phyloP scores from a whole-genome alignment of 345 rosid species.

The Murraya koenigii region DNA sequence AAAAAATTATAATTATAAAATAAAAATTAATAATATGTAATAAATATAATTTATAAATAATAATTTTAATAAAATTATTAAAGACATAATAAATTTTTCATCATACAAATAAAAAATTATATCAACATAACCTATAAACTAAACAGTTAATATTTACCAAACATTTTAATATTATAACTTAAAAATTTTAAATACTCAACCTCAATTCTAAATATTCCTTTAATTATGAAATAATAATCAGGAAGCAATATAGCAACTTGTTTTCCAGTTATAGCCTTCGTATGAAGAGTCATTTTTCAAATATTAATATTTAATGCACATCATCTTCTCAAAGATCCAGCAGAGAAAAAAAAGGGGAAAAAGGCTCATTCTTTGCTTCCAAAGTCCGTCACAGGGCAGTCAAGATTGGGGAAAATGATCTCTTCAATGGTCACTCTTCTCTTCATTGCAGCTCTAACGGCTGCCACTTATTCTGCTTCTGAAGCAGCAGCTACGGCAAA shows the following conservation, averaged over 20 bases:
- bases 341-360: neutral
- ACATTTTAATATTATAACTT: no score
- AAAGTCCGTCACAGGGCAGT: neutral
- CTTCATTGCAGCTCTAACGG: constrained; percentile 35
- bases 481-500: constrained; percentile 44
- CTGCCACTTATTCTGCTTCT: constrained; percentile 16
- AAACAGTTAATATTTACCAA: no score
- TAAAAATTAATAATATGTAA: no score
- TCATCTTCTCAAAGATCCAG: constrained; percentile 24
- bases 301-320: constrained; percentile 21
- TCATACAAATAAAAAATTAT: no score
- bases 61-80: no score
- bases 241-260: constrained; percentile 5
- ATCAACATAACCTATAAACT: no score
- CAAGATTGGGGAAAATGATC: constrained; percentile 32
- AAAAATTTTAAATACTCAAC: no score
- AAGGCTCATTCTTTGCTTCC: constrained; percentile 8
- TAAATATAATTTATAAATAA: no score
- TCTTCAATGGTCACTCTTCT: constrained; percentile 38
- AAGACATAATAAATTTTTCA: no score
- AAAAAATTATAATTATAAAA: no score
- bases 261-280: constrained; percentile 19
- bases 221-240: constrained; percentile 10
- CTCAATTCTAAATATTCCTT: no score
- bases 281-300: constrained; percentile 6